A percentile compares a stretch with the other conserved stretches of the same genome.
These are phyloP conservation scores for Ambrosia artemisiifolia DNA, from an alignment of 129 eudicot species.

Conservation along the genomic window DNA sequence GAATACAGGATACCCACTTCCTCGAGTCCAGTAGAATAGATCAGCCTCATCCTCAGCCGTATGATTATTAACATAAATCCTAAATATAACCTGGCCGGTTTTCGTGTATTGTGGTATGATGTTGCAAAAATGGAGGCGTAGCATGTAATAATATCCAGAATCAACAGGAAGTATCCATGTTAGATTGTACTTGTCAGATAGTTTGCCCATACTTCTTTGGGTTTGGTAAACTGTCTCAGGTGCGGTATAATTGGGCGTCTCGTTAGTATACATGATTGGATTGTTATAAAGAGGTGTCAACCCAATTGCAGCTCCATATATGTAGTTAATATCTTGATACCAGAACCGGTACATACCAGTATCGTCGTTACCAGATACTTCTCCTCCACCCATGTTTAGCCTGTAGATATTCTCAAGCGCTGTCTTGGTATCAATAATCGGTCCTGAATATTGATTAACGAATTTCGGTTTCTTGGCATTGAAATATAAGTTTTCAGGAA, in stretches of 20 bases:
- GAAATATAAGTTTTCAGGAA: conserved; percentile 39
- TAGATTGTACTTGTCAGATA: neutral
- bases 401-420: conserved; percentile 36
- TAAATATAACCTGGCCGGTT: conserved; percentile 5
- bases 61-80: conserved; percentile 28
- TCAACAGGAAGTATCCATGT: conserved; percentile 39
- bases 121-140: conserved; percentile 49
- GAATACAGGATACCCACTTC: conserved; percentile 20
- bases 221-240: conserved; percentile 20
- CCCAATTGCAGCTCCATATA: conserved; percentile 3
- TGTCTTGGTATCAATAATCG: neutral
- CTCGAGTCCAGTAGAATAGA: conserved; percentile 18
- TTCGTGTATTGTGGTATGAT: conserved; percentile 4
- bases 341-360: conserved; percentile 39
- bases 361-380: neutral
- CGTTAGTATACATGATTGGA: conserved; percentile 24
- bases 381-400: conserved; percentile 33
- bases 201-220: conserved; percentile 21
- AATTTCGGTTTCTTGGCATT: neutral
- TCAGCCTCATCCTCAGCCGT: conserved; percentile 23
- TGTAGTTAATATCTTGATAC: conserved; percentile 24
- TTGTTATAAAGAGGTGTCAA: neutral
- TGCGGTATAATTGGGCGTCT: conserved; percentile 15
- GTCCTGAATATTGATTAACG: neutral
- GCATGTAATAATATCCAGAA: conserved; percentile 36